Percentiles rank a stretch among this genome's conserved stretches.
phyloP scores from a whole-genome alignment of 106 monocot species.

The Posidonia australis region DNA sequence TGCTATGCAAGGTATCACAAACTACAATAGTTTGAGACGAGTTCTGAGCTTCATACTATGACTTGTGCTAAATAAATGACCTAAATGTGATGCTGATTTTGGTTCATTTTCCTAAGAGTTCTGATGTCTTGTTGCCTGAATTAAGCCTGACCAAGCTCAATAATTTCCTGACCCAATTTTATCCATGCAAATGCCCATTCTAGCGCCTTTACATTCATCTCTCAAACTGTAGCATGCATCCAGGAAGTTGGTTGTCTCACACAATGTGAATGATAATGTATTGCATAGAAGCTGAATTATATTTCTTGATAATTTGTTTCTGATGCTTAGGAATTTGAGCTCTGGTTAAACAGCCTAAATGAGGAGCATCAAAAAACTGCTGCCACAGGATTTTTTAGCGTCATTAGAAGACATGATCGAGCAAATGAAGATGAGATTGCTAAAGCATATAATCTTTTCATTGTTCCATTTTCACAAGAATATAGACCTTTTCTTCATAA shows the following conservation, averaged over 20 bases:
- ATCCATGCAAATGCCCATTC: too few relatives aligned
- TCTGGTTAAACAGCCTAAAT: constrained; percentile 56
- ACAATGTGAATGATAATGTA: not conserved
- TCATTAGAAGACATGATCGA: constrained; percentile 63
- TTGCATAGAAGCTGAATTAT: too few relatives aligned
- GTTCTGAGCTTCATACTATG: too few relatives aligned
- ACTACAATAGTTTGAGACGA: too few relatives aligned
- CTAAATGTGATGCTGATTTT: too few relatives aligned
- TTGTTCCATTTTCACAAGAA: constrained; percentile 72
- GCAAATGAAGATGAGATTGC: constrained; percentile 8
- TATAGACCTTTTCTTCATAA: constrained; percentile 49
- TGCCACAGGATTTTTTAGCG: constrained; percentile 81
- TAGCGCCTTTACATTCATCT: too few relatives aligned
- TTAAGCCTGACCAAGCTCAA: too few relatives aligned
- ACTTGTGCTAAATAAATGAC: too few relatives aligned
- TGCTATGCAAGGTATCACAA: too few relatives aligned
- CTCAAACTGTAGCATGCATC: not conserved
- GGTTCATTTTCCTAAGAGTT: too few relatives aligned
- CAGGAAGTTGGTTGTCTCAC: not conserved
- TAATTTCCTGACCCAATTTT: too few relatives aligned
- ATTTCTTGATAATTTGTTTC: not conserved
- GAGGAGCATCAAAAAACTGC: constrained; percentile 34
- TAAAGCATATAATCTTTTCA: constrained; percentile 32
- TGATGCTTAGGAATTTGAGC: constrained; percentile 65
- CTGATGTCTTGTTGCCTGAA: too few relatives aligned